These are phyloP conservation scores for Theobroma cacao DNA, from an alignment of 345 rosid genomes.

Conservation along the genomic window DNA sequence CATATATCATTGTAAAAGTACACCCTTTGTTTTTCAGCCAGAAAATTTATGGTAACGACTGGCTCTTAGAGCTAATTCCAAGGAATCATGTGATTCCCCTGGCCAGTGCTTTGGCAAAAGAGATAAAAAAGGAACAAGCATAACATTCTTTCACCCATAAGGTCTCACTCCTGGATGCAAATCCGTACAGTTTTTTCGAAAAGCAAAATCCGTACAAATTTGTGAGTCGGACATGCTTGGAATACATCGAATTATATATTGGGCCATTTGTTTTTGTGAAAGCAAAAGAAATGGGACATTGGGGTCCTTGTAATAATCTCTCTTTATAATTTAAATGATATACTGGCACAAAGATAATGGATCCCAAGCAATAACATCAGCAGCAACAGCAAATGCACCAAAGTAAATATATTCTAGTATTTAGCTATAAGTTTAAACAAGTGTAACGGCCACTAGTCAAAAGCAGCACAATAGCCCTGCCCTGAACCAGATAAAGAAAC, in stretches of 20 bases:
- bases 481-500: neutral
- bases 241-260: neutral
- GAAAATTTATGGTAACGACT: neutral
- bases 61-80: neutral
- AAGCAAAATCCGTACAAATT: neutral
- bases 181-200: too few relatives aligned
- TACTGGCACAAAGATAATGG: neutral
- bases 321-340: neutral
- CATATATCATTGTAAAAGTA: too few relatives aligned
- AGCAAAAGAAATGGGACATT: neutral
- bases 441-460: neutral
- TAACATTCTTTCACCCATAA: neutral
- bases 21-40: neutral
- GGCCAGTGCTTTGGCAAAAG: neutral
- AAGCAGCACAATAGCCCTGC: constrained; percentile 12
- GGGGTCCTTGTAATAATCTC: neutral
- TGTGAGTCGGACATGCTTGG: neutral
- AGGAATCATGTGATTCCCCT: neutral
- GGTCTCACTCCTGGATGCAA: neutral
- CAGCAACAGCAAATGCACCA: neutral
- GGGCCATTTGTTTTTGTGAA: neutral
- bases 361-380: neutral
- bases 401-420: neutral
- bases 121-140: neutral
- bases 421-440: neutral